Conservation (phyloP, 2,329 filamentous ascomycete species). For the Dothideomycetes sp. region DNA sequence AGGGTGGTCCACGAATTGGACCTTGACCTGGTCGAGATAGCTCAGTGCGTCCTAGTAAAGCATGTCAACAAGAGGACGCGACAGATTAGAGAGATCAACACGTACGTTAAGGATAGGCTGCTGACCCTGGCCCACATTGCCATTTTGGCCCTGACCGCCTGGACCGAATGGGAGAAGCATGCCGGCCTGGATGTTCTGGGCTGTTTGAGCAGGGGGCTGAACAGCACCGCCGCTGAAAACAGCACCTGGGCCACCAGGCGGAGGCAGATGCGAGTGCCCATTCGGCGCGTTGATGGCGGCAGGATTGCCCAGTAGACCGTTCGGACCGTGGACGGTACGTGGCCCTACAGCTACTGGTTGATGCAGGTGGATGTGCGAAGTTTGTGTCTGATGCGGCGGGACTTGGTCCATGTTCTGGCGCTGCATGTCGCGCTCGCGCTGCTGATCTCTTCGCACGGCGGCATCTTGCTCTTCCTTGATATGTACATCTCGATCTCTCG, state of each 20-base stretch:
- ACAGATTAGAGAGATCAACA: slow-evolving; percentile 4
- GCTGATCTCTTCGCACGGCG: slow-evolving; percentile 27
- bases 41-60: slow-evolving; percentile 63
- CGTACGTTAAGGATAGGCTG: slow-evolving; percentile 71
- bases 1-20: slow-evolving; percentile 91
- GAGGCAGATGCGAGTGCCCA: slow-evolving; percentile 32
- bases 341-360: slow-evolving; percentile 74
- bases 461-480: slow-evolving; percentile 50
- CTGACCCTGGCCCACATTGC: slow-evolving; percentile 58
- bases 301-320: slow-evolving; percentile 61
- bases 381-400: slow-evolving; percentile 74
- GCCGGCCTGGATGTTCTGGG: slow-evolving; percentile 36
- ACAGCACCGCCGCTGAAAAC: slow-evolving; percentile 63
- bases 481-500: slow-evolving; percentile 39
- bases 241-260: slow-evolving; percentile 46
- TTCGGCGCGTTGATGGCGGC: slow-evolving; percentile 40
- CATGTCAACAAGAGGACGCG: slow-evolving; percentile 7
- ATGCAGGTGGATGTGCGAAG: slow-evolving; percentile 81
- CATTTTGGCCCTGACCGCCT: slow-evolving; percentile 21
- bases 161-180: slow-evolving; percentile 35
- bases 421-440: slow-evolving; percentile 50
- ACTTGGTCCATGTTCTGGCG: slow-evolving; percentile 58
- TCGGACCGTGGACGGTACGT: slow-evolving; percentile 84
- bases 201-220: slow-evolving; percentile 49
- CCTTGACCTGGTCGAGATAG: slow-evolving; percentile 96